Evolutionary conservation across 2,329 filamentous ascomycete genomes (phyloP), one percentile per base, ranked within the genome.

Genomic region (Alternaria sp.): DNA sequence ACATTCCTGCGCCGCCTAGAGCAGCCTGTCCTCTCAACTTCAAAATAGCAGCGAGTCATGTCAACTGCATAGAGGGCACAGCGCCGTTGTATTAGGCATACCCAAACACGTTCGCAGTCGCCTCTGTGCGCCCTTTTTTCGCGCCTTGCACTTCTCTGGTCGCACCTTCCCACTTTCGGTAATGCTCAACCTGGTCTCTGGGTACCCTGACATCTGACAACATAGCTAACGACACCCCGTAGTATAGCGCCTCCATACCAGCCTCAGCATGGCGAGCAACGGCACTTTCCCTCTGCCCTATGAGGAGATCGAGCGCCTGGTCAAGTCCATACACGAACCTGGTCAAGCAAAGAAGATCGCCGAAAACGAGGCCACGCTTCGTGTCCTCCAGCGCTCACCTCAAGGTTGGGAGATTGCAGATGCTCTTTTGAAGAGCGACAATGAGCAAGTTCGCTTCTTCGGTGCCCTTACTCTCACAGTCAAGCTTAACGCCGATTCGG

Each of bases 401-500:
- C 85, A 92, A 71, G 94, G 93, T 56, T 99, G 95, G 95, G 85
- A 91, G 57, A 85, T 97, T 46, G 93, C 93, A 20, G 89, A 94
- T 73, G 87, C 88, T 53, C 84, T 98, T 14, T 82, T 97, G 11
- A 83, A 83, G 52, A 88, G 87, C 62, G 81, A 86, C 22, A 89
- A 92, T 67, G 86, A 91, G 62, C 90, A 94, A 71, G 88, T 95
- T 68, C 90, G 91, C 66, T 98, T 98, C 80, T 97, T 97, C 75
- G 95, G 93, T 14, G 94, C 94, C 30, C 85, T 97, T 60, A 98
- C 94, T 0, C 90, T 97, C 67, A 96, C 93, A 52, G 89, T 98
- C 70, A 99, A 98, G 81, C 87, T 98, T 60, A 97, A 98, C 76
- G 90, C 90, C n/a, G 92, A 95, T 74, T 92, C 89, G 90, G 67